Evolutionary conservation across 2,329 filamentous ascomycete genomes (phyloP).

Genomic region (Hypoxylon sp.): DNA sequence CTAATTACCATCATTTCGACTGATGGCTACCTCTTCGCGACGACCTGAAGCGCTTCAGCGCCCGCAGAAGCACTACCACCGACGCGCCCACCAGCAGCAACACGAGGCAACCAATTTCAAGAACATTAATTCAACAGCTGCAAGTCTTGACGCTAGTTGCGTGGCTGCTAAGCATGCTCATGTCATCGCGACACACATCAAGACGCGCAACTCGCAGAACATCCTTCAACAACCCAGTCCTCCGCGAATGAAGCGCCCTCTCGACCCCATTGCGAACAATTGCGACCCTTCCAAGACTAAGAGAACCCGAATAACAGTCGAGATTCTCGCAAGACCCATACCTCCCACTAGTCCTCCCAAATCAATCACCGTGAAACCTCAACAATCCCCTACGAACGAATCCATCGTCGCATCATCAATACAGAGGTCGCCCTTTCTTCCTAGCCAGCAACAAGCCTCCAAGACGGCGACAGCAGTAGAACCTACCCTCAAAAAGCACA

Average conservation of each 20-base stretch:
- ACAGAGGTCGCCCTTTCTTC: conserved; percentile 45
- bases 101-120: conserved; percentile 22
- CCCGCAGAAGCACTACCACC: conserved; percentile 40
- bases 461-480: conserved; percentile 48
- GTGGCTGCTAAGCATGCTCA: conserved; percentile 43
- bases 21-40: conserved; percentile 50
- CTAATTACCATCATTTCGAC: conserved; percentile 19
- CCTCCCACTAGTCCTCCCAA: conserved; percentile 45
- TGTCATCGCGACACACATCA: conserved; percentile 43
- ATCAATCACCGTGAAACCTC: conserved; percentile 48
- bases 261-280: conserved; percentile 61
- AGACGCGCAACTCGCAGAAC: conserved; percentile 47
- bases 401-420: conserved; percentile 44
- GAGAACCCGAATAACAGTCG: conserved; percentile 65
- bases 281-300: conserved; percentile 62
- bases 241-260: conserved; percentile 63
- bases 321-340: conserved; percentile 59
- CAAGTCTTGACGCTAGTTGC: conserved; percentile 32
- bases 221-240: conserved; percentile 53
- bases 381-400: conserved; percentile 38
- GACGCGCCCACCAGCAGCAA: conserved; percentile 35
- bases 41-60: conserved; percentile 48
- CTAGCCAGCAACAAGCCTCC: conserved; percentile 39
- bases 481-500: conserved; percentile 61
- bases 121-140: conserved; percentile 21